Conservation (phyloP, 2,329 filamentous ascomycete species). For the Penicillium expansum region DNA sequence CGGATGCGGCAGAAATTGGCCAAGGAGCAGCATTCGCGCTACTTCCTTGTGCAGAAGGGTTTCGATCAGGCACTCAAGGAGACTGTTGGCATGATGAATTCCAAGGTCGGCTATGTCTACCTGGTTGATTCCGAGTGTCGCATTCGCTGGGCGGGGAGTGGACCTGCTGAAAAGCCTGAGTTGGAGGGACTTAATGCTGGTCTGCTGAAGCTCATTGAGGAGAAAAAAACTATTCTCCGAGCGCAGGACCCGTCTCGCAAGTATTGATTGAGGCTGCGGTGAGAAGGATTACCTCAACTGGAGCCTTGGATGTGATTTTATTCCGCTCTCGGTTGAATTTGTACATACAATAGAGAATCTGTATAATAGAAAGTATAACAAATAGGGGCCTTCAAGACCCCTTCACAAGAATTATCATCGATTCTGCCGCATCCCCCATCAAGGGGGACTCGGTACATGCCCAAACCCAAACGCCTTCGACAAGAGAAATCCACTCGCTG, state of each 20-base stretch:
- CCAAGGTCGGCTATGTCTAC: conserved; percentile 91
- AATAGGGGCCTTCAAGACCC: conserved; percentile 15
- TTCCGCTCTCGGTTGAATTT: conserved; percentile 22
- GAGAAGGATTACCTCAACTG: not conserved
- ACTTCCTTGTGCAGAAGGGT: conserved; percentile 60
- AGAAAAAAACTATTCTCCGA: conserved; percentile 32
- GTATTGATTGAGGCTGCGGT: conserved; percentile 16
- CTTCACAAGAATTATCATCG: conserved; percentile 17
- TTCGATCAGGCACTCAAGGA: conserved; percentile 57
- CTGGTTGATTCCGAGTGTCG: conserved; percentile 81
- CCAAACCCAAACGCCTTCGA: conserved; percentile 22
- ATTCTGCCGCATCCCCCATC: conserved; percentile 10
- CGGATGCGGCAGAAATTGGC: conserved; percentile 49
- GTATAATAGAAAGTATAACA: conserved; percentile 23
- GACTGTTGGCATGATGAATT: conserved; percentile 71
- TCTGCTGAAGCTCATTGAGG: conserved; percentile 42
- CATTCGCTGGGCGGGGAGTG: conserved; percentile 90
- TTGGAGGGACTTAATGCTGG: conserved; percentile 44
- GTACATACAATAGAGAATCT: conserved; percentile 29
- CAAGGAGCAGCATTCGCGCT: conserved; percentile 53
- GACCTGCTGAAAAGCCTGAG: conserved; percentile 42
- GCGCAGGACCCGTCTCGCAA: conserved; percentile 19
- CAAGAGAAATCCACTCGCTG: conserved; percentile 16
- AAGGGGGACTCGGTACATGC: conserved; percentile 13
- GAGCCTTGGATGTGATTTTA: conserved; percentile 8